A percentile compares a stretch with the other conserved stretches of the same genome.
These are phyloP conservation scores for Hypoxylon lienhwacheense DNA, from an alignment of 495 filamentous ascomycete species.

Conservation along the genomic window DNA sequence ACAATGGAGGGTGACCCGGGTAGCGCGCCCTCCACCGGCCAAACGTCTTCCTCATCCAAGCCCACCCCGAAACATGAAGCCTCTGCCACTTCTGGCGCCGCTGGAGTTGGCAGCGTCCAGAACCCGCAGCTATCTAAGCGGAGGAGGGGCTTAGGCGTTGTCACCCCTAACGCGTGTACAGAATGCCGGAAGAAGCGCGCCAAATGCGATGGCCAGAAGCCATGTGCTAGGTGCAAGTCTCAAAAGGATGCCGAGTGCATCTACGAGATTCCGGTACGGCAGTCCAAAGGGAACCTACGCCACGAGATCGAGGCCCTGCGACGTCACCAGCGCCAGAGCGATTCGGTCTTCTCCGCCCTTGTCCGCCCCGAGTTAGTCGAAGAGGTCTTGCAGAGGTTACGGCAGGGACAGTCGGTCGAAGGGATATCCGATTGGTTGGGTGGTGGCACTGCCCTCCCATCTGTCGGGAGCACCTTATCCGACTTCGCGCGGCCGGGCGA, in stretches of 20 bases:
- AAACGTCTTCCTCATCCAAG: constrained; percentile 30
- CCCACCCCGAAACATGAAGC: constrained; percentile 34
- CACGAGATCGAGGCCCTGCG: constrained; percentile 55
- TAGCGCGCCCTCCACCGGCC: constrained; percentile 32
- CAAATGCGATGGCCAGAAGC: constrained; percentile 59
- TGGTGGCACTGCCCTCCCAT: constrained; percentile 19
- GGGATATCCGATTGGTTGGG: constrained; percentile 52
- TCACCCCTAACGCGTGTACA: constrained; percentile 59
- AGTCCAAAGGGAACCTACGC: constrained; percentile 57
- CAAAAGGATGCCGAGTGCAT: constrained; percentile 54
- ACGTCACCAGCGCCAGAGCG: constrained; percentile 47
- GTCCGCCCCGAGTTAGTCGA: constrained; percentile 48
- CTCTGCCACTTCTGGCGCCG: constrained; percentile 15
- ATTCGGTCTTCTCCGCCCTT: constrained; percentile 52
- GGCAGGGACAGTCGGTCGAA: constrained; percentile 53
- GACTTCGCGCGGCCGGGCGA: constrained; percentile 26
- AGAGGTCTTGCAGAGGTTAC: constrained; percentile 51
- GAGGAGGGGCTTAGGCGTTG: constrained; percentile 53
- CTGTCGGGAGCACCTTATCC: constrained; percentile 19
- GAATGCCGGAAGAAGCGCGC: constrained; percentile 61
- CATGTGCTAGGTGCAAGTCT: constrained; percentile 52
- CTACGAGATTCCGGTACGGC: constrained; percentile 57
- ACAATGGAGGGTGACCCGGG: constrained; percentile 37
- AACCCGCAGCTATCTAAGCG: constrained; percentile 43
- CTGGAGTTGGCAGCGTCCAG: constrained; percentile 7